Conservation (phyloP, 768 basidiomycete species). For the Lenzites betulinus region DNA sequence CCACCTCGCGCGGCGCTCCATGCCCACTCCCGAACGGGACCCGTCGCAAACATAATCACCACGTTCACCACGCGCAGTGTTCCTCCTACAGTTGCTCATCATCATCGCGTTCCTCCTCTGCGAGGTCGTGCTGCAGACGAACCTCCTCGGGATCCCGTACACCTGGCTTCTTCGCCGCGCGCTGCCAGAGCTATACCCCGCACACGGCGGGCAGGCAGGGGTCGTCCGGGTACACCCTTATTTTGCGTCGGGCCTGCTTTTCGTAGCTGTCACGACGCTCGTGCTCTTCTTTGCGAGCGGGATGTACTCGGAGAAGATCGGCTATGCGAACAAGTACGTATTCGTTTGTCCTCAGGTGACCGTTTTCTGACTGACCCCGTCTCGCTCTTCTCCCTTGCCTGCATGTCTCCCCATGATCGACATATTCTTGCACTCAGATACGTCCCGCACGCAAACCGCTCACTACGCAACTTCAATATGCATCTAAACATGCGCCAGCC, state of each 20-base stretch:
- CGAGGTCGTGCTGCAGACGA: conserved; percentile 73
- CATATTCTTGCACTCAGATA: conserved; percentile 60
- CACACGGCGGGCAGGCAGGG: conserved; percentile 25
- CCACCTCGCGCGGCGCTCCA: too few species aligned
- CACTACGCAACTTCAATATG: conserved; percentile 93
- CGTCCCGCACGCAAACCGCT: conserved; percentile 92
- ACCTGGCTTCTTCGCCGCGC: conserved; percentile 48
- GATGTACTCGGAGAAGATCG: conserved; percentile 95
- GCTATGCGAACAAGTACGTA: conserved; percentile 89
- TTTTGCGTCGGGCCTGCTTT: conserved; percentile 74
- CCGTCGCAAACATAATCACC: not conserved
- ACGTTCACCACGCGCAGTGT: conserved; percentile 49
- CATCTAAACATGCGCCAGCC: conserved; percentile 91
- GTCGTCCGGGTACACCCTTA: conserved; percentile 66
- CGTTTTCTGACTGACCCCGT: too few species aligned
- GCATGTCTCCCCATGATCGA: too few species aligned
- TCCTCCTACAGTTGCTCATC: conserved; percentile 67
- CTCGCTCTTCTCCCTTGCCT: not conserved
- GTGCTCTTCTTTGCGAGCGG: conserved; percentile 95
- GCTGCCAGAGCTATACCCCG: conserved; percentile 53
- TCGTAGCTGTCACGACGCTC: conserved; percentile 88
- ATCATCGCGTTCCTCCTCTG: conserved; percentile 71
- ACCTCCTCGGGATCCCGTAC: conserved; percentile 67
- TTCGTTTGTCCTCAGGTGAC: conserved; percentile 24
- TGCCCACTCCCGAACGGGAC: too few species aligned